Base-by-base conservation (phyloP, 176 grass and related monocot genomes). In the Bolboschoenus planiculmis region DNA sequence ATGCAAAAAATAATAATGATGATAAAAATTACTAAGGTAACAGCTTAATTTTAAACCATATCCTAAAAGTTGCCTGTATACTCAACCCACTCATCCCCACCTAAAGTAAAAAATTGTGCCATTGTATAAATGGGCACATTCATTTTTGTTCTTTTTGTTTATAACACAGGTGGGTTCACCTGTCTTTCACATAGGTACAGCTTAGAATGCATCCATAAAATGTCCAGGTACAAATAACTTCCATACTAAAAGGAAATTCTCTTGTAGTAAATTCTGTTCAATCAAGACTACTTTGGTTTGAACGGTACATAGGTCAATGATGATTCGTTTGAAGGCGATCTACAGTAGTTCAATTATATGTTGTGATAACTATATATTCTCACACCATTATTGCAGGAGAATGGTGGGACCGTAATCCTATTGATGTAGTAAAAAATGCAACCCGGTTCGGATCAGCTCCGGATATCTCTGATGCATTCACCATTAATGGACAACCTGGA, bases 401-500 rank as follows among this genome's bases (percentile, higher is more conserved):
- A 23, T 98, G 92, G 96, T 98, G 96, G 96, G 68, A 95, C 68
- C 85, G 78, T 81, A 98, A 95, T 85, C 92, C 92, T 42, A 86
- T 98, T 72, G 92, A 98, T 58, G 90, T 98, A 0, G 85, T 98
- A 29, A 46, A 90, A 79, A 36, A 87, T 54, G 92, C 96, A 34
- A 95, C 92, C 2, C 89, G 84, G 74, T 91, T 87, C 50, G 96
- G 96, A 27, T 87, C 90, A 0, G 89, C 90, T 7, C 96, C 96
- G 24, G 89, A 95, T 85, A 30, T 83, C 75, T 98, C 96, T 64
- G 90, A 98, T 81, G 90, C 92, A 86, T 78, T 93, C 89, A 98
- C 96, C 82, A 82, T 98, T 66, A 95, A 98, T 50, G 92, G 89
- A 43, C 95, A 98, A 55, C 95, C 95, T 78, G 95, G 95, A 36